phyloP scores from a whole-genome alignment of 371 early-diverging fungal genomes.

The Syncephalastrum sp. region DNA sequence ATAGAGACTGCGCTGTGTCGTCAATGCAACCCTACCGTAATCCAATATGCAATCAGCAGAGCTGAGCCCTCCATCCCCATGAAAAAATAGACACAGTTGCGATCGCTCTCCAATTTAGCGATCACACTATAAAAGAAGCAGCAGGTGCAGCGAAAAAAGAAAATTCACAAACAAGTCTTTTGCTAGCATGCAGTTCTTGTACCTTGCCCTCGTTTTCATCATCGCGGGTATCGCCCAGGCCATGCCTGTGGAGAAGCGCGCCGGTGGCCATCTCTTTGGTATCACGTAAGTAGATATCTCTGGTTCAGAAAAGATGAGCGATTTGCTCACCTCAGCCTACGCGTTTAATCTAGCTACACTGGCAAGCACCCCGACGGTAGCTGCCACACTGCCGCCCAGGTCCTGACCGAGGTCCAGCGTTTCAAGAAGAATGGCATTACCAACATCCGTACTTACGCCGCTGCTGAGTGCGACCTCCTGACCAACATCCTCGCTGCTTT shows the following conservation, averaged over 20 bases:
- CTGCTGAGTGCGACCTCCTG: conserved; percentile 46
- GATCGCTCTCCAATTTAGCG: too few relatives aligned
- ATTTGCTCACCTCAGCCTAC: neutral
- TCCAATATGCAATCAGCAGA: too few relatives aligned
- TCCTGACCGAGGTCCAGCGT: conserved; percentile 18
- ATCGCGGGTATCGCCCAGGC: conserved; percentile 25
- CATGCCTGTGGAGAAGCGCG: conserved; percentile 24
- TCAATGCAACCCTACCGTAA: too few relatives aligned
- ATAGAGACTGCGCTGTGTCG: too few relatives aligned
- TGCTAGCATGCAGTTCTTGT: conserved; percentile 9
- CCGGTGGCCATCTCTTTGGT: conserved; percentile 17
- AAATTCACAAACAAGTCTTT: conserved; percentile 1
- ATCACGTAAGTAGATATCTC: conserved; percentile 12
- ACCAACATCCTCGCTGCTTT: conserved; percentile 36
- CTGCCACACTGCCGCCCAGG: conserved; percentile 30
- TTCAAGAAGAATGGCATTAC: conserved; percentile 35
- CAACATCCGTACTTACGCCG: conserved; percentile 40
- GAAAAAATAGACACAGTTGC: too few relatives aligned
- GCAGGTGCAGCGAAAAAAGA: too few relatives aligned
- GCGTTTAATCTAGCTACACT: conserved; percentile 20
- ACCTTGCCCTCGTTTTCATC: conserved; percentile 8
- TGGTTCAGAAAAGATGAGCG: neutral
- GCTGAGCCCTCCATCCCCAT: too few relatives aligned
- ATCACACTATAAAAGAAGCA: too few relatives aligned
- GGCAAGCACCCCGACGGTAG: conserved; percentile 30